Base-by-base conservation (phyloP, 805 yeast genomes). In the Candida boidinii region DNA sequence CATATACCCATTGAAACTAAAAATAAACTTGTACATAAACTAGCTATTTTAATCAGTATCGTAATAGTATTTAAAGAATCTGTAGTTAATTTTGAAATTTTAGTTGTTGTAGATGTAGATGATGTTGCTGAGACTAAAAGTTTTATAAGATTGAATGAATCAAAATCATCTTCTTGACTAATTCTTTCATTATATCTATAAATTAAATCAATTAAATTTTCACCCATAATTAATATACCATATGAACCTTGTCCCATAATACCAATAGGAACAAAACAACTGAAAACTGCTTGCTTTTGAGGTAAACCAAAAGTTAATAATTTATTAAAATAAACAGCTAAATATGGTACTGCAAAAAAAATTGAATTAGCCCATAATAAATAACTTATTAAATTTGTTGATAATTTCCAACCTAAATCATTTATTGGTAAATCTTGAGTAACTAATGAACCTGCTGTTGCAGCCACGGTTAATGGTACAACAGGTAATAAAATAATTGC, bases 231-330 rank as follows among this genome's bases (percentile, higher is more conserved):
- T 40, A 78, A 54, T 11, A 82, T 66, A 2, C 82, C 83, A 53
- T 64, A 83, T 2, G 84, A 70, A 2, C 92, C 94, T 56, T 87
- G 96, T 14, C 95, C 95, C 49, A 82, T 53, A 26, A 88, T 78
- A 7, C 96, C 96, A 29, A 86, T 61, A 1, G 94, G 87, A 33
- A 85, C 66, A 49, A 86, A 84, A 30, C 75, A 58, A n/a, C 87
- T 68, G 49, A 79, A 79, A 2, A 80, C 67, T 9, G 45, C 42
- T 8, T 56, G 51, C 35, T 75, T 67, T 5, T 66, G 58, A 2
- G 94, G 88, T 17, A 78, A 54, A 42, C 77, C 77, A 47, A 68
- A 61, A 2, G 74, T 55, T 17, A 78, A 51, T 17, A 83, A 54
- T 34, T 76, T 73, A 66, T 79, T 66, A 39, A 79, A 59, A 49